A percentile compares a stretch with the other conserved stretches of the same genome.
Conservation (phyloP, 1,139 yeast species). For the Suhomyces choctaworum region DNA sequence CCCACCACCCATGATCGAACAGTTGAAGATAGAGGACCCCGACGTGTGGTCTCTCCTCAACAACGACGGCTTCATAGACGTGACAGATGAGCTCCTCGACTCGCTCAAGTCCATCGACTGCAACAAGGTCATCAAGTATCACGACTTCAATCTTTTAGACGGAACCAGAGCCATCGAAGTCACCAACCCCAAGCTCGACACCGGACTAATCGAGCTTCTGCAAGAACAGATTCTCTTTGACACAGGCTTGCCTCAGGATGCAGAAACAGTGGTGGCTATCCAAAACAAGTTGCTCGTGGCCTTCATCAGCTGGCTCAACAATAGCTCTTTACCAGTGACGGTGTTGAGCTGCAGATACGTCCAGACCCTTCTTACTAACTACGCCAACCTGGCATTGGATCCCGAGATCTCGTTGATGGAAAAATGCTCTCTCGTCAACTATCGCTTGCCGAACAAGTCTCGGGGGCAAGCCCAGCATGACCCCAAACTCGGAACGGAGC, state of each 20-base stretch:
- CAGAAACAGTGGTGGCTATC: slow-evolving; percentile 44
- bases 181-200: slow-evolving; percentile 60
- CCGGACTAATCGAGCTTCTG: slow-evolving; percentile 52
- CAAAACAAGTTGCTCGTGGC: slow-evolving; percentile 42
- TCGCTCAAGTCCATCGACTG: slow-evolving; percentile 34
- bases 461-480: slow-evolving; percentile 4
- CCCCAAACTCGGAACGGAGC: slow-evolving; percentile 1
- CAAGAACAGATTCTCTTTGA: slow-evolving; percentile 43
- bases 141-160: slow-evolving; percentile 59
- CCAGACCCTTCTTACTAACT: slow-evolving; percentile 49
- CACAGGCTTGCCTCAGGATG: slow-evolving; percentile 30
- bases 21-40: slow-evolving; percentile 9
- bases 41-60: slow-evolving; percentile 9
- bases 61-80: slow-evolving; percentile 28
- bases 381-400: not conserved
- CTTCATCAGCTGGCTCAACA: slow-evolving; percentile 62
- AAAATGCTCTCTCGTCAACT: slow-evolving; percentile 13
- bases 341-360: slow-evolving; percentile 66
- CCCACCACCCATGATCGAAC: slow-evolving; percentile 7
- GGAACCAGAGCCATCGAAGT: slow-evolving; percentile 77
- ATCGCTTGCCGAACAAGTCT: slow-evolving; percentile 7
- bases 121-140: slow-evolving; percentile 51
- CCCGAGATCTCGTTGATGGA: slow-evolving; percentile 6
- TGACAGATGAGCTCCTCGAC: slow-evolving; percentile 41
- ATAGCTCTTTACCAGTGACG: slow-evolving; percentile 61